Evolutionary conservation across 306 rosid genomes (phyloP).

Genomic region (Malus sieversii): DNA sequence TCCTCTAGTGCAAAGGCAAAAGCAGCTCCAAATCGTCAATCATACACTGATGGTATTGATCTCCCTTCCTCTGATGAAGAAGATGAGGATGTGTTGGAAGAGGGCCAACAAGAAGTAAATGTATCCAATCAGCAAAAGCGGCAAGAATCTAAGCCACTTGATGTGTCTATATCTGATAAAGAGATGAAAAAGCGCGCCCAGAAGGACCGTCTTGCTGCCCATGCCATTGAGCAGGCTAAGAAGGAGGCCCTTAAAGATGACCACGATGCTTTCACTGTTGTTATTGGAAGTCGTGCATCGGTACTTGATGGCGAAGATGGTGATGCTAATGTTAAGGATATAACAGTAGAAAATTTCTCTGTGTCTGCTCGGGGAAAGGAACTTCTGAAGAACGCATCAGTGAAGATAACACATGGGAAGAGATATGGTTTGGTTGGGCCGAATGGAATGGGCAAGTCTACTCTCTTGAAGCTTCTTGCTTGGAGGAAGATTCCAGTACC

Average conservation of each 20-base stretch:
- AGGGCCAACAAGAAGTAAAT: slow-evolving; percentile 21
- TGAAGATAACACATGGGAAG: slow-evolving; percentile 56
- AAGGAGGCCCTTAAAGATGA: slow-evolving; percentile 57
- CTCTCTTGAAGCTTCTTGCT: slow-evolving; percentile 73
- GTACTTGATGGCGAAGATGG: slow-evolving; percentile 54
- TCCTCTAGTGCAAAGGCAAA: slow-evolving; percentile 36
- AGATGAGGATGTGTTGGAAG: slow-evolving; percentile 23
- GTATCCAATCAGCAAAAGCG: neutral
- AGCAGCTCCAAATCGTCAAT: slow-evolving; percentile 33
- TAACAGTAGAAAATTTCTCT: slow-evolving; percentile 15
- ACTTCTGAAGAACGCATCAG: slow-evolving; percentile 45
- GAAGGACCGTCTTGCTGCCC: slow-evolving; percentile 48
- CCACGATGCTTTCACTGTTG: slow-evolving; percentile 74
- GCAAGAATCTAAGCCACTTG: slow-evolving; percentile 26
- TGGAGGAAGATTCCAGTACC: slow-evolving; percentile 88
- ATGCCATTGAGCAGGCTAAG: slow-evolving; percentile 44
- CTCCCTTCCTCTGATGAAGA: slow-evolving; percentile 66
- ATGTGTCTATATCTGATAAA: slow-evolving; percentile 26
- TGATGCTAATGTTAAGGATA: slow-evolving; percentile 54
- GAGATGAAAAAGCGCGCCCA: slow-evolving; percentile 45
- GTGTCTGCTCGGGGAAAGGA: slow-evolving; percentile 54
- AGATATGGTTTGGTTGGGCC: slow-evolving; percentile 71
- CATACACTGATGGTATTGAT: slow-evolving; percentile 47
- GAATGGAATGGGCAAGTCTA: slow-evolving; percentile 70
- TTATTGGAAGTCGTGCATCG: slow-evolving; percentile 51